phyloP scores from a whole-genome alignment of 805 yeast species.

The Nakazawaea molendinolei region DNA sequence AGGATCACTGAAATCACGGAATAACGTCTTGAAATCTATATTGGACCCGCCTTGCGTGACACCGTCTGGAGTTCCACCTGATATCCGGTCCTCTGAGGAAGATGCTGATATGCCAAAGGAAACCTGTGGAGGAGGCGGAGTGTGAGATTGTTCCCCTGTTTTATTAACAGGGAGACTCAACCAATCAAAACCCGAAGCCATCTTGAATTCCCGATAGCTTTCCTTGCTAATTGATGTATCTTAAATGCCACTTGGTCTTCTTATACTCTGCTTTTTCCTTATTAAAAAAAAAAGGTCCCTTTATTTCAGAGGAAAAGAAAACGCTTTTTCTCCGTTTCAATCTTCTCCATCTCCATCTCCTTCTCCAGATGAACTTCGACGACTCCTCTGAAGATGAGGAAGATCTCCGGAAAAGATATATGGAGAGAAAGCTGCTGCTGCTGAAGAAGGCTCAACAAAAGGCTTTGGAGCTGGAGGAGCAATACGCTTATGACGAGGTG shows the following conservation, averaged over 20 bases:
- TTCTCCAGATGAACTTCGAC: conserved; percentile 12
- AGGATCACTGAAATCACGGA: no score
- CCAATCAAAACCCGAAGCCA: conserved; percentile 45
- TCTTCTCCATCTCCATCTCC: no score
- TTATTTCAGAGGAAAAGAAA: no score
- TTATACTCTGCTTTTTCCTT: conserved; percentile 1
- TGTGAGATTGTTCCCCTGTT: conserved; percentile 2
- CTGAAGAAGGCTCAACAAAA: not conserved
- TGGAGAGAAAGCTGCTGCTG: conserved; percentile 5
- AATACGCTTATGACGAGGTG: conserved; percentile 40
- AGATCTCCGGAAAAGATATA: conserved; percentile 1
- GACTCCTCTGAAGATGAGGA: conserved; percentile 8
- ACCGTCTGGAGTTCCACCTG: not conserved
- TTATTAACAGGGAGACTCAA: conserved; percentile 33
- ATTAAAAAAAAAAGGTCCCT: no score
- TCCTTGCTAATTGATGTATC: not conserved
- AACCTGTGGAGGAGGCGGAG: conserved; percentile 42
- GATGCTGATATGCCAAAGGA: conserved; percentile 38
- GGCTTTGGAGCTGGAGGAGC: conserved; percentile 10
- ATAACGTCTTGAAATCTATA: no score
- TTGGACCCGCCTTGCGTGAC: conserved; percentile 10
- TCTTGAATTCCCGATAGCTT: conserved; percentile 15
- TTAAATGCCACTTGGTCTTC: not conserved
- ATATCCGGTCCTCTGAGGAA: conserved; percentile 10
- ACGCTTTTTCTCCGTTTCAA: no score